Percentiles rank a stretch among this genome's conserved stretches.
Conservation (phyloP, 805 yeast species). For the Saturnispora gosingensis region DNA sequence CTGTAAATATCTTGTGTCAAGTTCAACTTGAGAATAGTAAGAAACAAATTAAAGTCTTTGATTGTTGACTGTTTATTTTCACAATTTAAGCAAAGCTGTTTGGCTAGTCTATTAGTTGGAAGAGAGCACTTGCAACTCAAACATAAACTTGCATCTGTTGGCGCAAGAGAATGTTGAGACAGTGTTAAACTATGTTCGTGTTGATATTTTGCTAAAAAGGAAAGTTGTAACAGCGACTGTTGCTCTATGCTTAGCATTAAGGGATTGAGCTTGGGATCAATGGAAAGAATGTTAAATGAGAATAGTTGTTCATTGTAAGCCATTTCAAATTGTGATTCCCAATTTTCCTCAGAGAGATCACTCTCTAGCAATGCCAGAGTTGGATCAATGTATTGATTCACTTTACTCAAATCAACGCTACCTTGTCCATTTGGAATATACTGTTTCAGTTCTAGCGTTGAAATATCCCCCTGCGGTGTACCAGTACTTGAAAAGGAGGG, state of each 20-base stretch:
- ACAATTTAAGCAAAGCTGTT: conserved; percentile 21
- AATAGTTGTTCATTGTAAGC: conserved; percentile 16
- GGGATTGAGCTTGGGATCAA: conserved; percentile 19
- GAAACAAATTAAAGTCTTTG: conserved; percentile 18
- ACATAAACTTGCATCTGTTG: conserved; percentile 12
- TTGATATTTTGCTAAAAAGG: conserved; percentile 16
- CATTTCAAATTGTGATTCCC: conserved; percentile 13
- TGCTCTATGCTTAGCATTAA: conserved; percentile 16
- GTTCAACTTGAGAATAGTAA: conserved; percentile 20
- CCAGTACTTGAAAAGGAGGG: conserved; percentile 13
- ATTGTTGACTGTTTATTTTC: conserved; percentile 18
- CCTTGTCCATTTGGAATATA: conserved; percentile 4
- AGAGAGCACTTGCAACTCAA: conserved; percentile 10
- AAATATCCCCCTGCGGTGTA: conserved; percentile 10
- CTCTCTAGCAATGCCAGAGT: conserved; percentile 11
- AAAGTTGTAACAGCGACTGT: conserved; percentile 15
- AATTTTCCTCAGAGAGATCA: conserved; percentile 4
- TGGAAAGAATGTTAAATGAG: conserved; percentile 16
- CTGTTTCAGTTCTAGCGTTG: conserved; percentile 6
- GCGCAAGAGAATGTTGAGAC: conserved; percentile 10
- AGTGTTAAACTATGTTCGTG: conserved; percentile 15
- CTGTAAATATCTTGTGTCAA: conserved; percentile 19
- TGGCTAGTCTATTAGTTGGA: conserved; percentile 8
- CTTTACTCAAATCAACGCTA: conserved; percentile 5
- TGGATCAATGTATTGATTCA: conserved; percentile 10